phyloP scores from a whole-genome alignment of 306 rosid genomes.

The Canavalia ensiformis region DNA sequence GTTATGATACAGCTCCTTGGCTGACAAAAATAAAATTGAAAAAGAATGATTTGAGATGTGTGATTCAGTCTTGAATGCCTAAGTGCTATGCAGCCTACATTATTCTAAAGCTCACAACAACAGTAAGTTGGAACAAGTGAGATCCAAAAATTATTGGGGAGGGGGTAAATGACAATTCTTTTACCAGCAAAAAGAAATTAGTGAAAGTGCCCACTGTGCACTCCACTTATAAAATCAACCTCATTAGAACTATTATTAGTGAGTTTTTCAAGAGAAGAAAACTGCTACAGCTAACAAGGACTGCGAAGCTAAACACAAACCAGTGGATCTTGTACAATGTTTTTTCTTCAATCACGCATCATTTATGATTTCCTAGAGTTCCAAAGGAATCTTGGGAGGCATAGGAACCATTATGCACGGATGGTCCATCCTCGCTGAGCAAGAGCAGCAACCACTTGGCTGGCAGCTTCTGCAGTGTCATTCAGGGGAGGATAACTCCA shows the following conservation, averaged over 20 bases:
- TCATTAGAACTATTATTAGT: constrained; percentile 29
- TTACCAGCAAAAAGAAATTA: constrained; percentile 39
- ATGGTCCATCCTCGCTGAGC: constrained; percentile 87
- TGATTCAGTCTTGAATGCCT: constrained; percentile 1
- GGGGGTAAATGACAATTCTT: not conserved
- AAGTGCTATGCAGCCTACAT: not conserved
- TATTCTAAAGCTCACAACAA: constrained; percentile 29
- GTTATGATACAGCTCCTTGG: constrained; percentile 30
- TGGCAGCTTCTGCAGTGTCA: constrained; percentile 84
- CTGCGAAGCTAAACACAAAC: not conserved
- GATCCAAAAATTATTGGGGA: not conserved
- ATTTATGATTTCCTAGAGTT: constrained; percentile 12
- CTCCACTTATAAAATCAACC: not conserved
- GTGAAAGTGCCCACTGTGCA: constrained; percentile 5
- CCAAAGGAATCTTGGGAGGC: constrained; percentile 15
- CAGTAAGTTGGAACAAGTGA: not conserved
- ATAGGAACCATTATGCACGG: constrained; percentile 35
- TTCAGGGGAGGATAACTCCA: constrained; percentile 91
- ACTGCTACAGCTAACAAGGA: constrained; percentile 28
- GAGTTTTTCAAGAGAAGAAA: constrained; percentile 26
- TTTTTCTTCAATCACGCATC: constrained; percentile 27
- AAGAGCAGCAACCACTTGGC: constrained; percentile 63
- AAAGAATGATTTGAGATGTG: not conserved
- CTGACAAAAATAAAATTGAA: not conserved
- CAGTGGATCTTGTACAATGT: constrained; percentile 13